Conservation (phyloP, 2,329 filamentous ascomycete species). For the Aspergillus pseudotamarii region DNA sequence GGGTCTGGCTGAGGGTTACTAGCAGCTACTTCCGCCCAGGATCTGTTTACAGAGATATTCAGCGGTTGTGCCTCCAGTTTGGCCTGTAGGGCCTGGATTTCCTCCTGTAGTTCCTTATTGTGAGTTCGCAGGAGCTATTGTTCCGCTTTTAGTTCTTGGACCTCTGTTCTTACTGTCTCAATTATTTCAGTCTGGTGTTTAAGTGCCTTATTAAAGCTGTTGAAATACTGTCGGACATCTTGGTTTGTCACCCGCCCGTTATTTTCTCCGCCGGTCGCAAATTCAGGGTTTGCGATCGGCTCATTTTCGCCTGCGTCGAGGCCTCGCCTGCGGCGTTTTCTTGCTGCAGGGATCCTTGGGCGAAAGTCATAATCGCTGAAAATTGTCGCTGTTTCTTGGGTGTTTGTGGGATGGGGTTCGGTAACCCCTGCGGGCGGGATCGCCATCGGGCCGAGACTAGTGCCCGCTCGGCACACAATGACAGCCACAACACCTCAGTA, state of each 20-base stretch:
- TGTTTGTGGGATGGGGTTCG: neutral
- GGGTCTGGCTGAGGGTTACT: too few species aligned
- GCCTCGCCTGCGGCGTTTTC: neutral
- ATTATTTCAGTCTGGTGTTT: neutral
- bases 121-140: neutral
- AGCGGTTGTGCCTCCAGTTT: neutral
- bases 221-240: neutral
- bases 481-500: neutral
- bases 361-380: too few species aligned
- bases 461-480: conserved; percentile 15
- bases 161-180: neutral
- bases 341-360: neutral
- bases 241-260: neutral
- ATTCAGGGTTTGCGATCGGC: too few species aligned
- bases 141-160: neutral
- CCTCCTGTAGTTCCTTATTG: neutral
- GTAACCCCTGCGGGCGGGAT: conserved; percentile 6
- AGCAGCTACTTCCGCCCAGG: neutral
- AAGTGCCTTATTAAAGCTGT: neutral
- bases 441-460: conserved; percentile 12
- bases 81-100: neutral
- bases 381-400: neutral
- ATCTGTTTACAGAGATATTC: neutral
- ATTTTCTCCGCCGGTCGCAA: too few species aligned
- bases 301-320: neutral